Conservation (phyloP, 2,329 filamentous ascomycete genomes). For the Cordyceps javanica region DNA sequence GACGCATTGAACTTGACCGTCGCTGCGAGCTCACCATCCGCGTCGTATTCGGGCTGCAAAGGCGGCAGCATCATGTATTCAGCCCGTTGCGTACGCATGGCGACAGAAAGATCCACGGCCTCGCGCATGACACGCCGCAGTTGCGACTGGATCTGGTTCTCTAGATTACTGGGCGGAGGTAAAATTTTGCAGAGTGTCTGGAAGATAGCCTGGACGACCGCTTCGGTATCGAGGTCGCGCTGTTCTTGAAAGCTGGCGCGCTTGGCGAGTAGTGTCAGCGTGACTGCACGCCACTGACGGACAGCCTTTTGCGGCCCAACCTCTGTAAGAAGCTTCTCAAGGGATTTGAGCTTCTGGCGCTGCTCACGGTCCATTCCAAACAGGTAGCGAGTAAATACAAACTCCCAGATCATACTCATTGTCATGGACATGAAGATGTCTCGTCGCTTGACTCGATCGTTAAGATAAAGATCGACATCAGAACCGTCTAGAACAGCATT, state of each 20-base stretch:
- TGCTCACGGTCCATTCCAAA: slow-evolving; percentile 99
- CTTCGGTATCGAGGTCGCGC: slow-evolving; percentile 84
- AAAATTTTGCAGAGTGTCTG: slow-evolving; percentile 77
- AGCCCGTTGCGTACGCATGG: slow-evolving; percentile 94
- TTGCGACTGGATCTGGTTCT: slow-evolving; percentile 74
- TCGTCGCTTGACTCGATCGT: slow-evolving; percentile 78
- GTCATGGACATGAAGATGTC: slow-evolving; percentile 98
- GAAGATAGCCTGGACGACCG: slow-evolving; percentile 82
- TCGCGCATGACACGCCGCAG: slow-evolving; percentile 81
- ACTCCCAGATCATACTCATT: slow-evolving; percentile 99
- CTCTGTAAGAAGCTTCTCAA: slow-evolving; percentile 87
- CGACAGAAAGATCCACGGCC: slow-evolving; percentile 84
- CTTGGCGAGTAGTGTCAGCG: slow-evolving; percentile 78
- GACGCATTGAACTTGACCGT: slow-evolving; percentile 88
- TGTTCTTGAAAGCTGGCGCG: slow-evolving; percentile 75
- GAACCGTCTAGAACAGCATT: slow-evolving; percentile 91
- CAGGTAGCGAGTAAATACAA: slow-evolving; percentile 93
- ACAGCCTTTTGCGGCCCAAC: slow-evolving; percentile 85
- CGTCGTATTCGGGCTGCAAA: slow-evolving; percentile 89
- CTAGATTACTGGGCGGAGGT: slow-evolving; percentile 75
- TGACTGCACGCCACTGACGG: slow-evolving; percentile 94
- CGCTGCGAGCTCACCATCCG: slow-evolving; percentile 79
- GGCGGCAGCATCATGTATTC: slow-evolving; percentile 99
- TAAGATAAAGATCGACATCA: slow-evolving; percentile 82
- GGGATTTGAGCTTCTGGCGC: slow-evolving; percentile 89